Evolutionary conservation across 352 stramenopile species (phyloP).

Genomic region (Pythium periplocum): DNA sequence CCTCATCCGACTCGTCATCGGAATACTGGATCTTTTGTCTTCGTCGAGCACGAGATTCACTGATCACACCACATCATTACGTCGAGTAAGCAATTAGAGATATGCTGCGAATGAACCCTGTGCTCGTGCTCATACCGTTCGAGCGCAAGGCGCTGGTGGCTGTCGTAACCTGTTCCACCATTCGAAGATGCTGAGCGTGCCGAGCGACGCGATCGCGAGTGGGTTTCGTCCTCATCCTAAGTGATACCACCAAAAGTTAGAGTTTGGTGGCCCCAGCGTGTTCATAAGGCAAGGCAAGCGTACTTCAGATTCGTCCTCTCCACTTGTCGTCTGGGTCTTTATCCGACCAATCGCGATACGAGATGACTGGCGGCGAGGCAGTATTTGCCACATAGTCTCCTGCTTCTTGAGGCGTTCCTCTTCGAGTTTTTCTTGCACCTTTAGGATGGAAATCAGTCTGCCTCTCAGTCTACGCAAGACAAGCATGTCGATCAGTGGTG

Average conservation of each 20-base stretch:
- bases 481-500: background rate
- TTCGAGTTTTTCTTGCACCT: conserved; percentile 68
- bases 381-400: conserved; percentile 66
- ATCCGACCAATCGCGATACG: conserved; percentile 78
- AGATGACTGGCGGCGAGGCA: conserved; percentile 78
- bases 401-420: conserved; percentile 59
- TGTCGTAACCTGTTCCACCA: conserved; percentile 18
- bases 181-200: conserved; percentile 4
- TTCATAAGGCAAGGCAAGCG: too few species aligned
- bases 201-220: background rate
- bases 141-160: conserved; percentile 37
- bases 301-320: conserved; percentile 22
- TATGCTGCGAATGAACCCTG: too few species aligned
- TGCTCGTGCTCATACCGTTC: conserved; percentile 39
- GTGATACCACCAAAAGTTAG: too few species aligned
- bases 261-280: too few species aligned
- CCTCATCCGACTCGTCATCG: conserved; percentile 40
- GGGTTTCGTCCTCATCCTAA: too few species aligned
- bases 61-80: conserved; percentile 14
- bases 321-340: conserved; percentile 52
- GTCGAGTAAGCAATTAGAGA: background rate
- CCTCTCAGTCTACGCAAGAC: conserved; percentile 40
- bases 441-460: conserved; percentile 72
- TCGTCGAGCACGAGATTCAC: conserved; percentile 59
- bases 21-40: conserved; percentile 36